A percentile compares a stretch with the other conserved stretches of the same genome.
phyloP scores from a whole-genome alignment of 192 early-diverging fungal genomes.

The Coemansia sp. region DNA sequence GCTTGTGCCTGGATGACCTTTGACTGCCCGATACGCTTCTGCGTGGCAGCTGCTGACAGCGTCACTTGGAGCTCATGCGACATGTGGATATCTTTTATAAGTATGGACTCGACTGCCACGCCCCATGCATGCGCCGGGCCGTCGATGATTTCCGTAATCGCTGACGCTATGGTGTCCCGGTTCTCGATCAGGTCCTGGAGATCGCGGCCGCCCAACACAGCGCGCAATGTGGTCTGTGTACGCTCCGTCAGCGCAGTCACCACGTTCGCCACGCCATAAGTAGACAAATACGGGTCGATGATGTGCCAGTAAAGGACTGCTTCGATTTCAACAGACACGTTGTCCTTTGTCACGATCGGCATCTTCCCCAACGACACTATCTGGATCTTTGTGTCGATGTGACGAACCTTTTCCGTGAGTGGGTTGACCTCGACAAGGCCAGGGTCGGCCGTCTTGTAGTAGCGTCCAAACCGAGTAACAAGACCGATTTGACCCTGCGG shows the following conservation, averaged over 20 bases:
- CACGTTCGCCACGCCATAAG: slow-evolving; percentile 76
- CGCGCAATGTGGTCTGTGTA: slow-evolving; percentile 85
- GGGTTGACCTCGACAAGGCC: slow-evolving; percentile 56
- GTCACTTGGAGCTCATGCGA: slow-evolving; percentile 74
- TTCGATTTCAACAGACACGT: slow-evolving; percentile 80
- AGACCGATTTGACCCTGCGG: slow-evolving; percentile 44
- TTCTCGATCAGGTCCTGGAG: slow-evolving; percentile 89
- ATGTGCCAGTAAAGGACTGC: slow-evolving; percentile 84
- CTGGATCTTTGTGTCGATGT: slow-evolving; percentile 62
- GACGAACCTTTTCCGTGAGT: slow-evolving; percentile 31
- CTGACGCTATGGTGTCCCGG: slow-evolving; percentile 78
- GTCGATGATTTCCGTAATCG: slow-evolving; percentile 80
- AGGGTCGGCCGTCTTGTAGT: slow-evolving; percentile 58
- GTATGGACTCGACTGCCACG: slow-evolving; percentile 72
- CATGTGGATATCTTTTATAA: slow-evolving; percentile 85
- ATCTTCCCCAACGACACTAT: slow-evolving; percentile 65
- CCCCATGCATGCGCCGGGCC: slow-evolving; percentile 74
- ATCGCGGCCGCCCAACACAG: slow-evolving; percentile 74
- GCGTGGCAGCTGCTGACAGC: slow-evolving; percentile 83
- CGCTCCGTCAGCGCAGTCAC: slow-evolving; percentile 74
- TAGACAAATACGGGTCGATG: slow-evolving; percentile 72
- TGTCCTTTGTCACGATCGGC: slow-evolving; percentile 86
- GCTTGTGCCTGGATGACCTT: slow-evolving; percentile 88
- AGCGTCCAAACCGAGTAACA: slow-evolving; percentile 46
- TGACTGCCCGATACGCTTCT: slow-evolving; percentile 80